Conservation (phyloP, 2,329 filamentous ascomycete genomes). For the Botryosphaeria dothidea region DNA sequence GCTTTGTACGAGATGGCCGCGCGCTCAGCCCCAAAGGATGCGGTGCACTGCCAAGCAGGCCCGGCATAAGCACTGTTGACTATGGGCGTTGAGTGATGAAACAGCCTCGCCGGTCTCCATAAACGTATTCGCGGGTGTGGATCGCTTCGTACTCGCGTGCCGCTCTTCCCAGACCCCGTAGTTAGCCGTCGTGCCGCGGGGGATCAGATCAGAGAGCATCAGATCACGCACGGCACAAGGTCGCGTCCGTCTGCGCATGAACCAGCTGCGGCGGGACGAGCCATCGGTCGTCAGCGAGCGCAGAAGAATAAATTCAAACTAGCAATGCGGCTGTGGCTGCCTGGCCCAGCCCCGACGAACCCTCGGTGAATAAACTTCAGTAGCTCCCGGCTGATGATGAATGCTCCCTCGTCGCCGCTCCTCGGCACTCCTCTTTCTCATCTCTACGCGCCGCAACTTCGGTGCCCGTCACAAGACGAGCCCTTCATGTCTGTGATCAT, state of each 20-base stretch:
- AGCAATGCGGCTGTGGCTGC: conserved; percentile 6
- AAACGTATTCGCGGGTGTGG: neutral
- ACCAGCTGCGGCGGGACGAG: neutral
- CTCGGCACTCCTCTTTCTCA: neutral
- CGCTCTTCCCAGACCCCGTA: neutral
- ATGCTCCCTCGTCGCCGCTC: neutral
- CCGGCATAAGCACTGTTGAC: conserved; percentile 8
- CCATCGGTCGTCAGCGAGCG: neutral
- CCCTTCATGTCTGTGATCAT: neutral
- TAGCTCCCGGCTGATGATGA: neutral
- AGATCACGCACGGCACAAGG: conserved; percentile 5
- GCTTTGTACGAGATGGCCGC: neutral
- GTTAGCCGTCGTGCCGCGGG: neutral
- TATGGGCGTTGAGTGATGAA: neutral
- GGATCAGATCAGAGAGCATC: too few species aligned
- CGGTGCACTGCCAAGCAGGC: conserved; percentile 1
- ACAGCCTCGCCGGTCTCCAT: neutral
- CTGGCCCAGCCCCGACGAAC: neutral
- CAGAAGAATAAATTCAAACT: neutral
- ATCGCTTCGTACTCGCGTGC: conserved; percentile 11
- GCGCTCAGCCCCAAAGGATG: conserved; percentile 8
- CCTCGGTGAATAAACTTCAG: neutral
- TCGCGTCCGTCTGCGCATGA: neutral
- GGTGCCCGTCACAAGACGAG: conserved; percentile 3
- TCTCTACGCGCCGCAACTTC: neutral